Evolutionary conservation across 371 early-diverging fungal species (phyloP).

Genomic region (Mucor lusitanicus): DNA sequence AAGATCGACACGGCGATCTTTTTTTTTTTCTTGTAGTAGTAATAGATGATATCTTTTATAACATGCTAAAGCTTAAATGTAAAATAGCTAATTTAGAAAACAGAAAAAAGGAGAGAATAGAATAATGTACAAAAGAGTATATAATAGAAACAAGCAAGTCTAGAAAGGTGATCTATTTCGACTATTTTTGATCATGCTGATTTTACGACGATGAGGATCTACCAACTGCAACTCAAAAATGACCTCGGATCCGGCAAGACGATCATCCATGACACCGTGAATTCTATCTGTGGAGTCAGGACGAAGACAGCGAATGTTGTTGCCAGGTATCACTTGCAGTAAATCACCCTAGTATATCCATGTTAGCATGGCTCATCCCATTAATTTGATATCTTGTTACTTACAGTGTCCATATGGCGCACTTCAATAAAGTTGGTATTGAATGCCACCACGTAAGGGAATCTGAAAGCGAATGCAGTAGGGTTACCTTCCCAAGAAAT

Average conservation of each 20-base stretch:
- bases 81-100: background rate
- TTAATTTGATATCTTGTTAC: background rate
- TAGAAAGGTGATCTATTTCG: background rate
- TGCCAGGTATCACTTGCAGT: constrained; percentile 64
- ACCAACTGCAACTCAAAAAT: constrained; percentile 42
- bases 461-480: constrained; percentile 70
- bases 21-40: too few relatives aligned
- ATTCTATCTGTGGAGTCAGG: constrained; percentile 55
- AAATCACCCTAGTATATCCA: constrained; percentile 53
- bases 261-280: constrained; percentile 58
- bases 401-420: constrained; percentile 74
- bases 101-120: too few relatives aligned
- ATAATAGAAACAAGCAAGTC: background rate
- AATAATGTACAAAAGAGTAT: background rate
- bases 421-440: constrained; percentile 88
- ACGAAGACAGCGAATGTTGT: constrained; percentile 60
- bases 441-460: constrained; percentile 88
- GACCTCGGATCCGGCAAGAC: constrained; percentile 34
- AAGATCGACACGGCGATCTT: too few relatives aligned
- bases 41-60: too few relatives aligned
- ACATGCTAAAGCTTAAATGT: too few relatives aligned
- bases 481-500: constrained; percentile 80
- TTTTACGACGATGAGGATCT: constrained; percentile 21
- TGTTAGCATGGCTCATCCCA: background rate
- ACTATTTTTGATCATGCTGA: constrained; percentile 26